Conservation (phyloP, 352 stramenopile genomes). For the Pythium inflatum region DNA sequence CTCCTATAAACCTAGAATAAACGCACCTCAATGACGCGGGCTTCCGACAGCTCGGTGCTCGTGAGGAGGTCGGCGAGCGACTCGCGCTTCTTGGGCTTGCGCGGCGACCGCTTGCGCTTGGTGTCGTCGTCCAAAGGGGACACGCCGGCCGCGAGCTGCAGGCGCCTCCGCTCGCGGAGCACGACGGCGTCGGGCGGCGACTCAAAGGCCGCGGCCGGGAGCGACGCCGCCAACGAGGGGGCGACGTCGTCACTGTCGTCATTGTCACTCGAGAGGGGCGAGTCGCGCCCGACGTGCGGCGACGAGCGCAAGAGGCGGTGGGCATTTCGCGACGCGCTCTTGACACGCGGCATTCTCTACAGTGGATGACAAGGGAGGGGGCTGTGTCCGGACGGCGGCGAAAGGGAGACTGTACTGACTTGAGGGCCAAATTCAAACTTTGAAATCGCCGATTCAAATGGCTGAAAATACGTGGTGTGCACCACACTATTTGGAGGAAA, state of each 20-base stretch:
- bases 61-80: constrained; percentile 52
- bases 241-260: constrained; percentile 7
- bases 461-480: constrained; percentile 11
- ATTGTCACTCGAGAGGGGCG: too few relatives aligned
- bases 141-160: constrained; percentile 3
- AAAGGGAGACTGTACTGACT: constrained; percentile 19
- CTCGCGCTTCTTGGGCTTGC: constrained; percentile 43
- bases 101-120: constrained; percentile 31
- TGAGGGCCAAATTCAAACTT: constrained; percentile 29
- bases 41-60: constrained; percentile 36
- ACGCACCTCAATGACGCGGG: constrained; percentile 43
- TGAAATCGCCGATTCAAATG: constrained; percentile 29
- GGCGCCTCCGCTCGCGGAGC: constrained; percentile 21
- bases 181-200: constrained; percentile 27
- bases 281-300: constrained; percentile 6
- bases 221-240: background rate
- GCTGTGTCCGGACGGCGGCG: background rate
- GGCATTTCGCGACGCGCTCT: constrained; percentile 16
- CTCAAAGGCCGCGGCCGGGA: background rate
- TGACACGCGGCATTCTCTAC: constrained; percentile 18
- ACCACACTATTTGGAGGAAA: background rate
- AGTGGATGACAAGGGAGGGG: background rate
- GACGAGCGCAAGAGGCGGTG: constrained; percentile 23
- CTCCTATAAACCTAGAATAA: too few relatives aligned
- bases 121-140: constrained; percentile 21